Conservation (phyloP, 352 stramenopile genomes). For the Pilasporangium apinafurcum region DNA sequence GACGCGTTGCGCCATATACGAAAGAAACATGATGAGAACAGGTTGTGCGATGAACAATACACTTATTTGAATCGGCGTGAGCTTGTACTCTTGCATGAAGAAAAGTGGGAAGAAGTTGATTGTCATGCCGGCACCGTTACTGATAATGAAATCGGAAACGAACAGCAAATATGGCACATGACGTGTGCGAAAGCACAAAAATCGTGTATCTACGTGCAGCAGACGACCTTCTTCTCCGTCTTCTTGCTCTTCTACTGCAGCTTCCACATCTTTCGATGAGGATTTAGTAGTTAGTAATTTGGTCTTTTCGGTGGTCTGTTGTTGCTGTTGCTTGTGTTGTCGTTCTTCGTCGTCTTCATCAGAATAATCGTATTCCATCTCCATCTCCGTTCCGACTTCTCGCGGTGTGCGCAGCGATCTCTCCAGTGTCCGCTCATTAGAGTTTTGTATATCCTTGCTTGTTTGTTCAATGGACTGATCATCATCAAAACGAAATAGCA, state of each 20-base stretch:
- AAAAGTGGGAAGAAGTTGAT: conserved; percentile 85
- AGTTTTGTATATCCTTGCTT: too few species aligned
- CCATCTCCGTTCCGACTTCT: conserved; percentile 46
- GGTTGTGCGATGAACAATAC: conserved; percentile 61
- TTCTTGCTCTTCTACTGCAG: not conserved
- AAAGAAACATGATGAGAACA: conserved; percentile 60
- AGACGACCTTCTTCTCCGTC: too few species aligned
- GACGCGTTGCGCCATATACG: conserved; percentile 37
- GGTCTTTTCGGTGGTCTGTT: too few species aligned
- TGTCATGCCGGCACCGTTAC: conserved; percentile 79
- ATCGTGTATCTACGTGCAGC: conserved; percentile 41
- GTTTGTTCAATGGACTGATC: too few species aligned
- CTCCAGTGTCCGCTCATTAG: too few species aligned
- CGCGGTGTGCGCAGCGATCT: too few species aligned
- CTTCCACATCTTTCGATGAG: too few species aligned
- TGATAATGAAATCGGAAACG: conserved; percentile 75
- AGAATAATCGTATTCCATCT: conserved; percentile 70
- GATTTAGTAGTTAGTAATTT: too few species aligned
- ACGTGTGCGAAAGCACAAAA: conserved; percentile 55
- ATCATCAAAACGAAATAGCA: conserved; percentile 66
- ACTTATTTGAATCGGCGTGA: conserved; percentile 69
- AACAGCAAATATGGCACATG: conserved; percentile 73
- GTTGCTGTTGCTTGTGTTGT: too few species aligned
- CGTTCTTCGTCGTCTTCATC: conserved; percentile 27
- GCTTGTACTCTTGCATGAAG: conserved; percentile 74